phyloP scores from a whole-genome alignment of 2,329 filamentous ascomycete genomes.

The Byssothecium circinans region DNA sequence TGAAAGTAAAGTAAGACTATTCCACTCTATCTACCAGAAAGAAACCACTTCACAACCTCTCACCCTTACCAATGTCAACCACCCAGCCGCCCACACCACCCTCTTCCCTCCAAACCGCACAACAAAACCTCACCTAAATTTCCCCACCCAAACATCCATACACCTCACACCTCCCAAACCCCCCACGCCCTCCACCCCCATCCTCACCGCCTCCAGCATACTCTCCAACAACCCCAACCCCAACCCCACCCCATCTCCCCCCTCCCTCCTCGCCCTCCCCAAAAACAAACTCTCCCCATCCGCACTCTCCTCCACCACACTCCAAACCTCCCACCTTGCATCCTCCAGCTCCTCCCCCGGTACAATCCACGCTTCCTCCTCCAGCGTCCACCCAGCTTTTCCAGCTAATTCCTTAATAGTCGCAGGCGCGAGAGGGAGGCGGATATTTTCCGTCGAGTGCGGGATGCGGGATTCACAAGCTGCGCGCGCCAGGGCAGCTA shows the following conservation, averaged over 20 bases:
- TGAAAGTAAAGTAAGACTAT: too few species aligned
- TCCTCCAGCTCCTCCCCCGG: conserved; percentile 43
- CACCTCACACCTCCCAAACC: not conserved
- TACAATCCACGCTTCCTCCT: conserved; percentile 42
- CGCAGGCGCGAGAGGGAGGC: conserved; percentile 49
- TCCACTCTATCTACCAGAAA: too few species aligned
- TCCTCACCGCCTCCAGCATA: conserved; percentile 2
- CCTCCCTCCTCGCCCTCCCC: not conserved
- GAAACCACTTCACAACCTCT: too few species aligned
- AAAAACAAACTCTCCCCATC: not conserved
- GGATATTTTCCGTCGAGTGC: conserved; percentile 51
- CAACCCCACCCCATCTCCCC: not conserved
- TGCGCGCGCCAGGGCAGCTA: conserved; percentile 53
- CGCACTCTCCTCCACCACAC: not conserved
- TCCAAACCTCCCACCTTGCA: conserved; percentile 48
- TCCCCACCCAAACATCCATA: conserved; percentile 6
- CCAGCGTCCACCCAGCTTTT: conserved; percentile 44
- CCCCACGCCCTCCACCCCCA: not conserved
- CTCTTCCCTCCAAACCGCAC: too few species aligned
- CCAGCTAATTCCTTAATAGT: conserved; percentile 44
- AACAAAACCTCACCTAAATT: not conserved
- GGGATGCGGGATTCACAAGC: conserved; percentile 48
- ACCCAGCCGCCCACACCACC: too few species aligned
- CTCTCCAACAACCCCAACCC: not conserved
- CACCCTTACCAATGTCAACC: too few species aligned